These are phyloP conservation scores for Candida oleophila DNA, from an alignment of 805 yeast genomes.

Conservation along the genomic window DNA sequence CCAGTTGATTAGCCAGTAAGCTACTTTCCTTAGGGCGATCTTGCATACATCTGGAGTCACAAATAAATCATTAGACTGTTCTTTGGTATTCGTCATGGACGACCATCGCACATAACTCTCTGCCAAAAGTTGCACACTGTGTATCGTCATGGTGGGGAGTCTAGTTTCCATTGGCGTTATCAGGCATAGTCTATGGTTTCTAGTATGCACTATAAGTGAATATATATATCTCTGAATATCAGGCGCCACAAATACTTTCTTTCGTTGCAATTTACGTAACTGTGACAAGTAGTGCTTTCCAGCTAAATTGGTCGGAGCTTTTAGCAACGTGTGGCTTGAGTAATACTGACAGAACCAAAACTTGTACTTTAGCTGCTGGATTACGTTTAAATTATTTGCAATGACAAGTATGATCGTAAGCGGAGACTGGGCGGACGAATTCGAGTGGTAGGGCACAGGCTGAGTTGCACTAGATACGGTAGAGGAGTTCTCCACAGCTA, in stretches of 20 bases:
- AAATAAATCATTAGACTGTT: constrained; percentile 12
- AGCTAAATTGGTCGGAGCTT: not conserved
- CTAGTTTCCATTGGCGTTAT: constrained; percentile 36
- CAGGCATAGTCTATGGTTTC: constrained; percentile 40
- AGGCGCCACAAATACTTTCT: constrained; percentile 28
- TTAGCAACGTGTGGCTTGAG: constrained; percentile 2
- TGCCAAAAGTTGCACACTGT: constrained; percentile 26
- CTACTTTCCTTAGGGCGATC: constrained; percentile 37
- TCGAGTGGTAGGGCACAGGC: not conserved
- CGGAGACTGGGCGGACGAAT: not conserved
- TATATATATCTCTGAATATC: constrained; percentile 36
- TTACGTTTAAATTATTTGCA: not conserved
- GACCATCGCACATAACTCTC: constrained; percentile 25
- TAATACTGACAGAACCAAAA: constrained; percentile 25
- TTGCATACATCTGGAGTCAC: constrained; percentile 40
- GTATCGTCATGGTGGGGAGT: constrained; percentile 31
- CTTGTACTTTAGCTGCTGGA: constrained; percentile 20
- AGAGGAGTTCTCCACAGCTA: not conserved
- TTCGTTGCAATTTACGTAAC: constrained; percentile 6
- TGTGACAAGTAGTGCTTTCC: not conserved
- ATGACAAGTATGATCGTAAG: not conserved
- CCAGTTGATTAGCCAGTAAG: constrained; percentile 47
- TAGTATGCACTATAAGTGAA: constrained; percentile 33
- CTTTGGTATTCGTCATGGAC: not conserved
- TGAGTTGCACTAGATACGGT: not conserved